Evolutionary conservation across 495 filamentous ascomycete genomes (phyloP).

Genomic region (Halenospora varia): DNA sequence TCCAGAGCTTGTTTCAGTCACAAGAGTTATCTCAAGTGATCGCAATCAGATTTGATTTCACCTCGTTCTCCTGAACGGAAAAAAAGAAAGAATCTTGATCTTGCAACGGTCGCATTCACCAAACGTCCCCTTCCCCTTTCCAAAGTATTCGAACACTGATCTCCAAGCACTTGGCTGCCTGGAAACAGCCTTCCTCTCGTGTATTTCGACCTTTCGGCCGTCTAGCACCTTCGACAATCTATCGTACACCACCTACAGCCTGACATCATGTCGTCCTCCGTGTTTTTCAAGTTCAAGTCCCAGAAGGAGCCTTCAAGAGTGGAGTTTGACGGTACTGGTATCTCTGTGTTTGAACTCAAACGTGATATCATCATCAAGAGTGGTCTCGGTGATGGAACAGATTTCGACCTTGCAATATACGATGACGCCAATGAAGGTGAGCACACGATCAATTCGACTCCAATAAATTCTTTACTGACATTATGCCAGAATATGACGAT

Average conservation of each 20-base stretch:
- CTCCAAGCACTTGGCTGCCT: slow-evolving; percentile 15
- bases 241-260: not conserved
- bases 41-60: slow-evolving; percentile 56
- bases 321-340: slow-evolving; percentile 95
- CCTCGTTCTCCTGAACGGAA: slow-evolving; percentile 42
- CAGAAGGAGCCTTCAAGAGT: slow-evolving; percentile 92
- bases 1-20: slow-evolving; percentile 27
- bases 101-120: slow-evolving; percentile 31
- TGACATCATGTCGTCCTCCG: slow-evolving; percentile 85
- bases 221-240: slow-evolving; percentile 9
- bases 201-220: slow-evolving; percentile 33
- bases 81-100: slow-evolving; percentile 36
- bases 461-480: slow-evolving; percentile 7
- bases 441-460: slow-evolving; percentile 22
- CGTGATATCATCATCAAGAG: slow-evolving; percentile 94
- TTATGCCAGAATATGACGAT: slow-evolving; percentile 81
- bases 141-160: slow-evolving; percentile 17
- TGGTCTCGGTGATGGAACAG: slow-evolving; percentile 89
- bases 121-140: slow-evolving; percentile 17
- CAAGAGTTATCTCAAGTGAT: slow-evolving; percentile 40
- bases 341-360: slow-evolving; percentile 98
- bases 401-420: slow-evolving; percentile 93
- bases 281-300: slow-evolving; percentile 99
- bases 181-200: slow-evolving; percentile 13
- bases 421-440: slow-evolving; percentile 91